A percentile compares a stretch with the other conserved stretches of the same genome.
These are phyloP conservation scores for Backusella tarrabulga DNA, from an alignment of 192 early-diverging fungal genomes.

Conservation along the genomic window DNA sequence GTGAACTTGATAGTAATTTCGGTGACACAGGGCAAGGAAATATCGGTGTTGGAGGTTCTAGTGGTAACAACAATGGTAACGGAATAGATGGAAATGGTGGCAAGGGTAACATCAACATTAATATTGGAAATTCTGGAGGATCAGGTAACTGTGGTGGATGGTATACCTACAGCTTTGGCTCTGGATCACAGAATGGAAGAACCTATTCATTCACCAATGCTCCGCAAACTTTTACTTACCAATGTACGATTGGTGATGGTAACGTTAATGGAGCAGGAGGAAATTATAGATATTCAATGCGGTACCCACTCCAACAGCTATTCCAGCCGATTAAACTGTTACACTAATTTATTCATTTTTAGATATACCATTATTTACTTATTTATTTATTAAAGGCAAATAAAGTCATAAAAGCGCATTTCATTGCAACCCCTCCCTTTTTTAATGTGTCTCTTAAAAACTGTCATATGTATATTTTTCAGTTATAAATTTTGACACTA, in stretches of 20 bases:
- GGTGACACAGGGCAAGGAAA: not conserved
- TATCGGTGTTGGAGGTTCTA: too few relatives aligned
- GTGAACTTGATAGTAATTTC: not conserved
- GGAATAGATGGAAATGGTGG: too few relatives aligned
- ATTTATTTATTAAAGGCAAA: not conserved
- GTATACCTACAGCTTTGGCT: not conserved
- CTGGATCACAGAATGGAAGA: not conserved
- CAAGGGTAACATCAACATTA: too few relatives aligned
- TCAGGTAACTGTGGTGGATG: not conserved
- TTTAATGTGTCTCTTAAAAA: not conserved
- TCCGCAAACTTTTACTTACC: not conserved
- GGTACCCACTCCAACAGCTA: not conserved
- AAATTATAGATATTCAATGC: not conserved
- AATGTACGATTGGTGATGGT: not conserved
- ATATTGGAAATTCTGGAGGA: not conserved
- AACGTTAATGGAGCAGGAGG: not conserved
- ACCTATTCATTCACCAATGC: not conserved
- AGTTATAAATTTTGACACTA: not conserved
- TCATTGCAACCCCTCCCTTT: not conserved
- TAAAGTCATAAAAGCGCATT: not conserved
- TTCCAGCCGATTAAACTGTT: not conserved
- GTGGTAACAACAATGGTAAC: too few relatives aligned
- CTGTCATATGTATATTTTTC: not conserved
- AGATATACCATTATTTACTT: too few relatives aligned
- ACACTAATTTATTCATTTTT: not conserved